Conservation (phyloP, 164 flowering plant species). For the Dillenia turbinata region DNA sequence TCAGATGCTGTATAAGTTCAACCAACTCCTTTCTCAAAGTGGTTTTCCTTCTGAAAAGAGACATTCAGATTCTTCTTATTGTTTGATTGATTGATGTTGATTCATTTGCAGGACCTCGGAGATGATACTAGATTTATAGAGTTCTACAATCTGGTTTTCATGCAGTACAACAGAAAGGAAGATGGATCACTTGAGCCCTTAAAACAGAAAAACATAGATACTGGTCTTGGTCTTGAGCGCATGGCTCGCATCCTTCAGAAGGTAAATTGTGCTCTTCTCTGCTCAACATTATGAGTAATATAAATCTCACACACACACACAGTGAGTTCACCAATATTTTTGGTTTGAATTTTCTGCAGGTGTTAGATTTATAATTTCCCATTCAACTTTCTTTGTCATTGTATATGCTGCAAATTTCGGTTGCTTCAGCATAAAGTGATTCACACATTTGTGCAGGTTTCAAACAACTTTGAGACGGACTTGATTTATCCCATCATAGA, state of each 20-base stretch:
- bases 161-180: slow-evolving; percentile 86
- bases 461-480: slow-evolving; percentile 93
- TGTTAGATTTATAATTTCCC: not conserved
- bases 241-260: slow-evolving; percentile 93
- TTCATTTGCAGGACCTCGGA: slow-evolving; percentile 64
- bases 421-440: too few species aligned
- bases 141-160: slow-evolving; percentile 91
- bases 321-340: too few species aligned
- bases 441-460: slow-evolving; percentile 54
- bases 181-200: slow-evolving; percentile 91
- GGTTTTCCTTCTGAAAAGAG: not conserved
- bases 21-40: not conserved
- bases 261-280: slow-evolving; percentile 22
- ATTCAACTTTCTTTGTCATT: not conserved
- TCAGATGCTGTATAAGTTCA: slow-evolving; percentile 42
- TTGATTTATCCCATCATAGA: slow-evolving; percentile 91
- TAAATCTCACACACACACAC: too few species aligned
- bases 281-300: too few species aligned
- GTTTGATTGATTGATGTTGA: not conserved
- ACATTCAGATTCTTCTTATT: too few species aligned
- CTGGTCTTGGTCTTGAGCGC: slow-evolving; percentile 92
- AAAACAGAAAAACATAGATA: slow-evolving; percentile 83
- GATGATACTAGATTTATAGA: slow-evolving; percentile 95
- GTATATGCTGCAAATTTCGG: too few species aligned
- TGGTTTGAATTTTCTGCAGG: too few species aligned